Evolutionary conservation across 1,139 yeast genomes (phyloP), one percentile per base, ranked within the genome.

Genomic region (Pichia sp.): DNA sequence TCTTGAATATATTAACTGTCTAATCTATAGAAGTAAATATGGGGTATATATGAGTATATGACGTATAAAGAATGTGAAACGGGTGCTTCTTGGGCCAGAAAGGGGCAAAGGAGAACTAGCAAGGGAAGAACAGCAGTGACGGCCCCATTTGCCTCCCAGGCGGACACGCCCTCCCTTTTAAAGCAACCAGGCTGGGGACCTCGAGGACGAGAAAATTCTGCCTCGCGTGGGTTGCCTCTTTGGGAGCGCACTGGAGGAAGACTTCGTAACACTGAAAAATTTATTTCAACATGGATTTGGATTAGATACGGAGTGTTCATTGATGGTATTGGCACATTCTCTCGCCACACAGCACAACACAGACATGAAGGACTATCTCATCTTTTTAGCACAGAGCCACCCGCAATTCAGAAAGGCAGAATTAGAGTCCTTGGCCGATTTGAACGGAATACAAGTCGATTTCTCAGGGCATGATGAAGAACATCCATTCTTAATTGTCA

Each of bases 321-420:
- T n/a, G n/a, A n/a, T n/a, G n/a, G n/a, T n/a, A n/a, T n/a, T n/a
- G n/a, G n/a, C n/a, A n/a, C n/a, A n/a, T n/a, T n/a, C n/a, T n/a
- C n/a, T n/a, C n/a, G n/a, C n/a, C n/a, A n/a, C n/a, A n/a, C n/a
- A n/a, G n/a, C n/a, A 24, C 12, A 30, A 10, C 17, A 4, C 19
- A 31, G 53, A 45, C 10, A 75, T 75, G 79, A 75, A 72, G 65
- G 74, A 76, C 50, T 93, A 89, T 64, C 67, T 93, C 51, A 72
- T 93, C 37, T 80, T 85, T 63, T 75, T 93, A 63, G 96, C 96
- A 7, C 97, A 91, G 65, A 79, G 84, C 43, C 89, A 88, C 62
- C 81, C 86, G 47, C 76, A 78, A 54, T 93, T 93, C 67, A 75
- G 99, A 44, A 65, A 68, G 41, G 88, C 96, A 0, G 99, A 93